These are phyloP conservation scores for Septoria linicola DNA, from an alignment of 2,329 filamentous ascomycete species.

Conservation along the genomic window DNA sequence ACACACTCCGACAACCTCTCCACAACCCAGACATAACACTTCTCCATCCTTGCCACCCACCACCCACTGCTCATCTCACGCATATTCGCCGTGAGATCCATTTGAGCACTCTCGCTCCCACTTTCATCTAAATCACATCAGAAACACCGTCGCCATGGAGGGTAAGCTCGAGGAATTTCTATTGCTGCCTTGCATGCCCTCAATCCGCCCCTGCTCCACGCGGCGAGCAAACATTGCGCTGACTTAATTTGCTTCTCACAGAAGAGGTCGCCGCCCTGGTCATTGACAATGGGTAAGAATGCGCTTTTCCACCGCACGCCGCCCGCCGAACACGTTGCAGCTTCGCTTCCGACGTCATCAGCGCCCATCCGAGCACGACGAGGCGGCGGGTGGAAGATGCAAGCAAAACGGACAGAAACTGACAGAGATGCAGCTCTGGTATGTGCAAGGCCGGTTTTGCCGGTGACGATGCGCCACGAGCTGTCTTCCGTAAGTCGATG, in stretches of 20 bases:
- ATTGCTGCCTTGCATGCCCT: slow-evolving; percentile 19
- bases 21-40: not conserved
- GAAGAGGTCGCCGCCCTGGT: slow-evolving; percentile 99
- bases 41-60: slow-evolving; percentile 2
- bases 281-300: slow-evolving; percentile 99
- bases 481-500: slow-evolving; percentile 96
- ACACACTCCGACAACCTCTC: slow-evolving; percentile 1
- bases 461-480: slow-evolving; percentile 99
- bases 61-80: slow-evolving; percentile 3
- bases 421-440: slow-evolving; percentile 72
- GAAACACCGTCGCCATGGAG: slow-evolving; percentile 35
- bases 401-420: slow-evolving; percentile 23
- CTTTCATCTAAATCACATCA: slow-evolving; percentile 10
- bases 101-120: slow-evolving; percentile 13
- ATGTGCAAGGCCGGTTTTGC: slow-evolving; percentile 99
- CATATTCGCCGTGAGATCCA: slow-evolving; percentile 3
- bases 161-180: slow-evolving; percentile 31
- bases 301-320: slow-evolving; percentile 36
- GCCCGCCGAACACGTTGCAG: slow-evolving; percentile 36
- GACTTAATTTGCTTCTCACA: slow-evolving; percentile 46
- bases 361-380: slow-evolving; percentile 19
- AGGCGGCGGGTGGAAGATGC: slow-evolving; percentile 11
- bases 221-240: slow-evolving; percentile 21
- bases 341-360: slow-evolving; percentile 37
- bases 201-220: slow-evolving; percentile 17